Evolutionary conservation across 2,329 filamentous ascomycete species (phyloP).

Genomic region (Pseudogymnoascus sp.): DNA sequence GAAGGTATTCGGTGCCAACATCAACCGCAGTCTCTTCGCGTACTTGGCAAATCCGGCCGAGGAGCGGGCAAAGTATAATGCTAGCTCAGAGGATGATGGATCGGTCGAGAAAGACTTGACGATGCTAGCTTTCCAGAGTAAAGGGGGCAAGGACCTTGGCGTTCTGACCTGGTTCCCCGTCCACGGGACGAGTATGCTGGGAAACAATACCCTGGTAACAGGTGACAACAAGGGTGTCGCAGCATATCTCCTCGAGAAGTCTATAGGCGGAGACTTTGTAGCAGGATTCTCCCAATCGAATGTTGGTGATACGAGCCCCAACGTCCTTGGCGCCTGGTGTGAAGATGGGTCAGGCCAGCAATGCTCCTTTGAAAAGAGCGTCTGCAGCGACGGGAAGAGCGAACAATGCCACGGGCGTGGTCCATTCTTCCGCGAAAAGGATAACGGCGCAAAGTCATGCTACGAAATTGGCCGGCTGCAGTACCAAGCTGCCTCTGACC

Average conservation of each 20-base stretch:
- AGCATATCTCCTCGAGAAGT: conserved; percentile 74
- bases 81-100: conserved; percentile 44
- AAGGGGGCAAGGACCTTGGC: conserved; percentile 70
- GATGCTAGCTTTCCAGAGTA: conserved; percentile 67
- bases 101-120: conserved; percentile 70
- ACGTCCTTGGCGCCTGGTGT: conserved; percentile 80
- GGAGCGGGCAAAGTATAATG: conserved; percentile 63
- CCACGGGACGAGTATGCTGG: conserved; percentile 83
- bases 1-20: conserved; percentile 67
- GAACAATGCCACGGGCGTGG: conserved; percentile 69
- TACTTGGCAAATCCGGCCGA: conserved; percentile 78
- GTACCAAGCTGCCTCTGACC: conserved; percentile 50
- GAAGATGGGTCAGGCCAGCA: conserved; percentile 70
- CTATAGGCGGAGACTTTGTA: conserved; percentile 61
- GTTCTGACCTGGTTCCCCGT: conserved; percentile 87
- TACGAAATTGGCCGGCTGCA: conserved; percentile 72
- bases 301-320: conserved; percentile 86
- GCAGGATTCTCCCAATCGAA: conserved; percentile 90
- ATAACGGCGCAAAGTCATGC: conserved; percentile 66
- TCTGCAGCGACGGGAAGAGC: conserved; percentile 64
- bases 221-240: conserved; percentile 98
- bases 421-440: conserved; percentile 58
- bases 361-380: conserved; percentile 76
- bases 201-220: conserved; percentile 84
- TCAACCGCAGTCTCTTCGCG: conserved; percentile 81